A percentile compares a stretch with the other conserved stretches of the same genome.
Conservation (phyloP, 257 asterid genomes). For the Nicotiana undulata region DNA sequence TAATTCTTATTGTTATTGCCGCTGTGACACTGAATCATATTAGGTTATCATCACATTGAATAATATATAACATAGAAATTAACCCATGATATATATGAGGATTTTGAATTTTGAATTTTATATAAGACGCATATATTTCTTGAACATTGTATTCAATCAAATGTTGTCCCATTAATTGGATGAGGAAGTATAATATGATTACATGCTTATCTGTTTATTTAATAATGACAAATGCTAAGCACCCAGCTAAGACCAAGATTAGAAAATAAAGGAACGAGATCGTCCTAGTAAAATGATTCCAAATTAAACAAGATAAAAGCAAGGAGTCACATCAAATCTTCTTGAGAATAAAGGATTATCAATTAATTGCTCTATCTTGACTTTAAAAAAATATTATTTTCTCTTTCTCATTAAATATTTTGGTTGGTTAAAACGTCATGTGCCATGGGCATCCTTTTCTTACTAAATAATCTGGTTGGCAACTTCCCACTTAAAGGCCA, state of each 20-base stretch:
- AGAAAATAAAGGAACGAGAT: not conserved
- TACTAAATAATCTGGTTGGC: constrained; percentile 4
- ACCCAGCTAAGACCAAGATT: not conserved
- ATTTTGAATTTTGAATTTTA: too few species aligned
- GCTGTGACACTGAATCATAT: too few species aligned
- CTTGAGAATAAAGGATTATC: not conserved
- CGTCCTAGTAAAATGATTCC: not conserved
- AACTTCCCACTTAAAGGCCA: not conserved
- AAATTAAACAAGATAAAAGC: not conserved
- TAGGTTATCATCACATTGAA: too few species aligned
- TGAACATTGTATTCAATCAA: not conserved
- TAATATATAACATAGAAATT: too few species aligned
- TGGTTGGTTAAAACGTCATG: not conserved
- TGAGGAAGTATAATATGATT: not conserved
- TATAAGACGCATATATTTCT: not conserved
- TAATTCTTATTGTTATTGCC: not conserved
- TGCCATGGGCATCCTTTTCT: not conserved
- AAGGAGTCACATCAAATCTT: not conserved
- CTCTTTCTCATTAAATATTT: not conserved
- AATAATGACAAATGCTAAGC: not conserved
- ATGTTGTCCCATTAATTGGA: not conserved
- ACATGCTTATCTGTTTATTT: not conserved
- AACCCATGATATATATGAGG: too few species aligned
- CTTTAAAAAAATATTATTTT: not conserved
- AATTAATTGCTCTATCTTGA: not conserved